Base-by-base conservation (phyloP, 129 eudicot genomes). In the Centaurea solstitialis region DNA sequence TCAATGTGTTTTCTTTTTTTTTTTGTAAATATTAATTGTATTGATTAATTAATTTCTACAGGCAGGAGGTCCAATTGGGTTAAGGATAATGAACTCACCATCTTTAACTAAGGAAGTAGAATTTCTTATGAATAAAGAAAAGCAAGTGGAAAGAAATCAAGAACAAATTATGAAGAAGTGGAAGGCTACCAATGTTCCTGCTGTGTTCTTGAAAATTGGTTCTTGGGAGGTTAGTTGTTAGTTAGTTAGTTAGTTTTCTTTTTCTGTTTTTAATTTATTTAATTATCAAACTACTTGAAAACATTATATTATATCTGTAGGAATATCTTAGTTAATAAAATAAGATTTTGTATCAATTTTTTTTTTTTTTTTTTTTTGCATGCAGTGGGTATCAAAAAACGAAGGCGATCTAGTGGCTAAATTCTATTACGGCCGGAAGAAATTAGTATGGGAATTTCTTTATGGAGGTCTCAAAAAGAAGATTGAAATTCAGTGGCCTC, bases 361-460 rank as follows among this genome's bases (percentile, higher is more conserved):
- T n/a, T n/a, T n/a, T n/a, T n/a, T n/a, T n/a, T n/a, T n/a, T n/a
- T n/a, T n/a, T n/a, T n/a, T n/a, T n/a, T n/a, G 8, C 22, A 53
- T 57, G 65, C 89, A 90, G 97, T 6, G 77, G 4, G 22, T 1
- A 17, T 77, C 92, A 2, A 82, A 26, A 69, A 28, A 87, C 12
- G 79, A 79, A 39, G 91, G 90, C 17, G 89, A 89, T 73, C 71
- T 93, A 50, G 77, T 72, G 1, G 98, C 84, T 6, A 93, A 93
- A 45, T 78, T 88, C 23, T 91, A 93, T 75, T 93, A 65, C 64
- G 81, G 80, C 0, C 89, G 87, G 69, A 84, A 79, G 68, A 90
- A 91, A 64, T 18, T 93, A 41, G 89, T 93, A 10, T 93, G 98
- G 98, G 96, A 93, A 80, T 67, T 86, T 68, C 74, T 93, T 20